Base-by-base conservation (phyloP, 768 basidiomycete species). In the Leccinum boreale region DNA sequence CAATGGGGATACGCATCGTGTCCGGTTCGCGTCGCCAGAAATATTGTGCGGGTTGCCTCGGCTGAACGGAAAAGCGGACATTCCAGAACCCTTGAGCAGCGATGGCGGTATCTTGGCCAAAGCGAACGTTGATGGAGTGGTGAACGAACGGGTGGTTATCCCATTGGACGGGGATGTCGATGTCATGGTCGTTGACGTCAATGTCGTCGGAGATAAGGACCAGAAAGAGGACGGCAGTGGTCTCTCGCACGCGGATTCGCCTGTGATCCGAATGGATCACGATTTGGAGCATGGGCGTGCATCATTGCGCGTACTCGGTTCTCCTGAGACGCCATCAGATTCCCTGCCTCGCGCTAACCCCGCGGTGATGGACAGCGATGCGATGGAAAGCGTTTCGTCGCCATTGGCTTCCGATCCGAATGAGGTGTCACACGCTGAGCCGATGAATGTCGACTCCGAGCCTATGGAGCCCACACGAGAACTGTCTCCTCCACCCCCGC, bases 21-120 rank as follows among this genome's bases (percentile, higher is more conserved):
- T 73, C 46, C 61, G 71, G 29, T 73, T 73, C 29, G 65, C 64
- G 3, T 73, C 73, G 3, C 73, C 73, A 3, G 73, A 74, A 46
- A 47, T 70, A 42, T 39, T 70, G 44, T 26, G 26, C 29, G 64
- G 53, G 5, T 39, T 61, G 10, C 60, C 67, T 19, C 44, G 57
- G 28, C 14, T 70, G 50, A 55, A 10, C 9, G 63, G 47, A 8
- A 58, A 46, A 0, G 26, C 19, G n/a, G 56, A 60, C 19, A 29
- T 36, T 19, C 47, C 24, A 39, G 61, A 58, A 11, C 46, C 26
- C 9, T 10, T 28, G 48, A 58, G 52, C 28, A 19, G 19, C 3
- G 6, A 35, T 5, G 47, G 39, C 10, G 49, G 17, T 26, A 8
- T 26, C 14, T 44, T 46, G 1, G 51, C n/a, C n/a, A 42, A 23